A percentile compares a stretch with the other conserved stretches of the same genome.
phyloP scores from a whole-genome alignment of 768 basidiomycete species.

The Arthromyces matolae region DNA sequence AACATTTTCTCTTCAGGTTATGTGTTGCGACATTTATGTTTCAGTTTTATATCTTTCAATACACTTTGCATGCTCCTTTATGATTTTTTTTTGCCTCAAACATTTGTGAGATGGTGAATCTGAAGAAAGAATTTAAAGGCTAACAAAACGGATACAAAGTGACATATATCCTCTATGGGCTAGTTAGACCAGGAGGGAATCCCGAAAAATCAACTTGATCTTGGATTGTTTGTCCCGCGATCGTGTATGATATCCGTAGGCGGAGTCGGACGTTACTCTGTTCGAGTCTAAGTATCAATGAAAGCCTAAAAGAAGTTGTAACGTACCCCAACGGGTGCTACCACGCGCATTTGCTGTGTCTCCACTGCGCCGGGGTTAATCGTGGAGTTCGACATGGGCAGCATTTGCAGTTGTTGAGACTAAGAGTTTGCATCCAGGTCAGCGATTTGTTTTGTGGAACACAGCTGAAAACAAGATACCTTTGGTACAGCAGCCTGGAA shows the following conservation, averaged over 20 bases:
- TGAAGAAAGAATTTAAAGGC: too few relatives aligned
- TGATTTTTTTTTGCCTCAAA: background rate
- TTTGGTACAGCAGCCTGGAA: constrained; percentile 99
- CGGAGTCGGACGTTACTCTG: constrained; percentile 84
- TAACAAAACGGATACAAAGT: too few relatives aligned
- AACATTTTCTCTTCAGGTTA: background rate
- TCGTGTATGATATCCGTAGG: constrained; percentile 76
- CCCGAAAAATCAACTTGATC: constrained; percentile 95
- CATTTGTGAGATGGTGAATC: too few relatives aligned
- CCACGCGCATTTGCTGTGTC: constrained; percentile 93
- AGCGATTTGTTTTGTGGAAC: background rate
- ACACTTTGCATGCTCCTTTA: too few relatives aligned
- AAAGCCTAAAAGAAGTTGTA: background rate
- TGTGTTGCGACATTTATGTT: too few relatives aligned
- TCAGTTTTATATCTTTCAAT: too few relatives aligned
- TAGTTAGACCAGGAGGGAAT: constrained; percentile 76
- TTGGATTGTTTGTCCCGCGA: constrained; percentile 66
- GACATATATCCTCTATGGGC: constrained; percentile 38
- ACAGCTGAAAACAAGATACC: constrained; percentile 38
- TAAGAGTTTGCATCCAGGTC: constrained; percentile 27
- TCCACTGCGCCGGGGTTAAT: constrained; percentile 77
- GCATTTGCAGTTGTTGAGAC: constrained; percentile 97
- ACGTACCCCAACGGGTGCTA: constrained; percentile 84
- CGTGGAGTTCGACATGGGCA: constrained; percentile 88
- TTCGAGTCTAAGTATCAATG: constrained; percentile 10